Evolutionary conservation across 257 asterid species (phyloP).

Genomic region (Haberlea rhodopensis): DNA sequence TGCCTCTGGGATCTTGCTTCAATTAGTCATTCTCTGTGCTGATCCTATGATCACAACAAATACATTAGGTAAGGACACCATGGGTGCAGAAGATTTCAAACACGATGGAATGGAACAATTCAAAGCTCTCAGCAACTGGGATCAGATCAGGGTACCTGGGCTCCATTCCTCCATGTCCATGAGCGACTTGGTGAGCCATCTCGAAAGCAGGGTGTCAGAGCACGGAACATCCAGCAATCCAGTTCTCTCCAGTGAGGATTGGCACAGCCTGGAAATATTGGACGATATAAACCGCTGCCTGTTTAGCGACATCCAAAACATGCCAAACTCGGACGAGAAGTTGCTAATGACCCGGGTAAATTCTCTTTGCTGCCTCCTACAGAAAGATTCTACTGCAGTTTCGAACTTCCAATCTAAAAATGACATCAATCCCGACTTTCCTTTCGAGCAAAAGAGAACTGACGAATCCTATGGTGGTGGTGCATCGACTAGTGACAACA

Average conservation of each 20-base stretch:
- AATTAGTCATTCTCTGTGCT: neutral
- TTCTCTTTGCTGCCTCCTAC: conserved; percentile 93
- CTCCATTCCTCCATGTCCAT: conserved; percentile 82
- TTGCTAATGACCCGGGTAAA: conserved; percentile 82
- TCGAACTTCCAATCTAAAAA: conserved; percentile 26
- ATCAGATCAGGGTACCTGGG: conserved; percentile 75
- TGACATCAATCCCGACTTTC: conserved; percentile 27
- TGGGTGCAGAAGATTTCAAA: conserved; percentile 43
- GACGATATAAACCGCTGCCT: conserved; percentile 67
- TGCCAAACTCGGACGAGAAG: conserved; percentile 66
- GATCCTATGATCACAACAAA: neutral
- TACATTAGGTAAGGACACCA: conserved; percentile 44
- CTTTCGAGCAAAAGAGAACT: conserved; percentile 30
- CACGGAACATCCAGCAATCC: conserved; percentile 53
- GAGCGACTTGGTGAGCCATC: conserved; percentile 83
- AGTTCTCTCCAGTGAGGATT: conserved; percentile 66
- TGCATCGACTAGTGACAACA: conserved; percentile 17
- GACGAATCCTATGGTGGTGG: conserved; percentile 24
- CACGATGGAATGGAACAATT: conserved; percentile 50
- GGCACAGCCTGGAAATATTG: conserved; percentile 63
- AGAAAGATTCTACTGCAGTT: conserved; percentile 56
- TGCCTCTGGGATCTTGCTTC: neutral
- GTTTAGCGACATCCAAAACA: conserved; percentile 58
- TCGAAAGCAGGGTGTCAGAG: conserved; percentile 76
- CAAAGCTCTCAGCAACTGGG: conserved; percentile 66